Conservation (phyloP, 495 filamentous ascomycete species). For the Penicillium tannophilum region DNA sequence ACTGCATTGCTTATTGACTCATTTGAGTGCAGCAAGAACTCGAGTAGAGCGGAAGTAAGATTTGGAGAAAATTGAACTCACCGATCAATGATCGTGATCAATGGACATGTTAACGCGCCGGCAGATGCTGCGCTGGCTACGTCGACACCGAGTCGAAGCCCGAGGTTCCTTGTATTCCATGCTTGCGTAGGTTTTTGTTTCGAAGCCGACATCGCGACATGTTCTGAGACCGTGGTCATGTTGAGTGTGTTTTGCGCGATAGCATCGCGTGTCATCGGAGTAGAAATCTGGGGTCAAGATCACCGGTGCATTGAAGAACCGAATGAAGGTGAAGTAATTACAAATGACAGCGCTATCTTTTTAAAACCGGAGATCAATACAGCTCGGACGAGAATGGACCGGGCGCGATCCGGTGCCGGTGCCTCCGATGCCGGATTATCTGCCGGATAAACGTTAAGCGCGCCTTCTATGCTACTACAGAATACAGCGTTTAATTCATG, state of each 20-base stretch:
- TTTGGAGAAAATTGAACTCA: constrained; percentile 36
- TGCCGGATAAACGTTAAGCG: constrained; percentile 27
- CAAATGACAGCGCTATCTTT: constrained; percentile 10
- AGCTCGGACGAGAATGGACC: constrained; percentile 36
- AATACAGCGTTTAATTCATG: neutral
- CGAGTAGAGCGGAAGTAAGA: neutral
- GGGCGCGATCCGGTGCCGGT: constrained; percentile 22
- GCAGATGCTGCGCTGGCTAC: constrained; percentile 70
- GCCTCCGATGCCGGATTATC: constrained; percentile 40
- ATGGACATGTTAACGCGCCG: constrained; percentile 79
- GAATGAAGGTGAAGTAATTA: constrained; percentile 26
- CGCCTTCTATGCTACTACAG: neutral
- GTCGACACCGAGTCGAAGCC: constrained; percentile 71
- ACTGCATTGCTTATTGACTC: neutral
- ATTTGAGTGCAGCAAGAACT: neutral
- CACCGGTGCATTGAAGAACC: constrained; percentile 6
- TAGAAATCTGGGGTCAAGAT: constrained; percentile 3
- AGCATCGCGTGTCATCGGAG: constrained; percentile 36
- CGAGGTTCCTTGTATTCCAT: constrained; percentile 81
- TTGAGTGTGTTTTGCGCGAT: constrained; percentile 32
- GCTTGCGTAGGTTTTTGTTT: constrained; percentile 13
- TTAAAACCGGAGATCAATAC: constrained; percentile 9
- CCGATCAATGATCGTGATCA: constrained; percentile 92
- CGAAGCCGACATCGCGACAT: constrained; percentile 4
- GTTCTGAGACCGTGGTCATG: constrained; percentile 31